A percentile compares a stretch with the other conserved stretches of the same genome.
Evolutionary conservation across 306 rosid genomes (phyloP).

Genomic region (Lathyrus sativus): DNA sequence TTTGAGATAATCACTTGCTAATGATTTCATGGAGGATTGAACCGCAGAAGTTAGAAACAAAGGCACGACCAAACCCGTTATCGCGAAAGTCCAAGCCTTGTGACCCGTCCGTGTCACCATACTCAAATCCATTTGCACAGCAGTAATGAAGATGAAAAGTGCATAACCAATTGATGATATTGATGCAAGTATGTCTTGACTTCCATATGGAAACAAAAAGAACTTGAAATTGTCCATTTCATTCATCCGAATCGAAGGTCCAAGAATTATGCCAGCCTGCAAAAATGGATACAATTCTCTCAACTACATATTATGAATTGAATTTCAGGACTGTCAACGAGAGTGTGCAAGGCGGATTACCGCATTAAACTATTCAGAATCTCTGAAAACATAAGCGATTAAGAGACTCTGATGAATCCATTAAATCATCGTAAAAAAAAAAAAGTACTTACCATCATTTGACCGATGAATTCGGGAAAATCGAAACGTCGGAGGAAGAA

Average conservation of each 20-base stretch:
- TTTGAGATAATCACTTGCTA: background rate
- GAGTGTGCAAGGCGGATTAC: no score
- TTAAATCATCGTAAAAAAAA: background rate
- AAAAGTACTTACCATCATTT: constrained; percentile 47
- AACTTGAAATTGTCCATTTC: background rate
- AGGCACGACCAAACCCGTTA: constrained; percentile 35
- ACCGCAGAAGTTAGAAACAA: background rate
- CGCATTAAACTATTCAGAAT: no score
- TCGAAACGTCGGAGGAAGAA: constrained; percentile 47
- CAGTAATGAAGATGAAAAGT: constrained; percentile 46
- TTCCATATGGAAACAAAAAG: constrained; percentile 38
- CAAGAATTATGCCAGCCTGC: constrained; percentile 58
- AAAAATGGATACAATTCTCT: constrained; percentile 3
- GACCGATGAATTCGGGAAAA: constrained; percentile 49
- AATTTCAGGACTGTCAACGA: no score
- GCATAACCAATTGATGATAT: constrained; percentile 48
- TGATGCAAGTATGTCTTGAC: constrained; percentile 45
- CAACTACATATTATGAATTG: no score
- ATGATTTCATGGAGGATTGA: background rate
- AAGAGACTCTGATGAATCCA: no score
- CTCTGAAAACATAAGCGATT: no score
- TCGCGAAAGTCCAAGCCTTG: constrained; percentile 42
- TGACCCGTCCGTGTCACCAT: constrained; percentile 49
- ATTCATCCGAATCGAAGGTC: constrained; percentile 36
- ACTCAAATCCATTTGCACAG: constrained; percentile 60